These are phyloP conservation scores for Clarireedia hainanense DNA, from an alignment of 2,329 filamentous ascomycete genomes.

Conservation along the genomic window DNA sequence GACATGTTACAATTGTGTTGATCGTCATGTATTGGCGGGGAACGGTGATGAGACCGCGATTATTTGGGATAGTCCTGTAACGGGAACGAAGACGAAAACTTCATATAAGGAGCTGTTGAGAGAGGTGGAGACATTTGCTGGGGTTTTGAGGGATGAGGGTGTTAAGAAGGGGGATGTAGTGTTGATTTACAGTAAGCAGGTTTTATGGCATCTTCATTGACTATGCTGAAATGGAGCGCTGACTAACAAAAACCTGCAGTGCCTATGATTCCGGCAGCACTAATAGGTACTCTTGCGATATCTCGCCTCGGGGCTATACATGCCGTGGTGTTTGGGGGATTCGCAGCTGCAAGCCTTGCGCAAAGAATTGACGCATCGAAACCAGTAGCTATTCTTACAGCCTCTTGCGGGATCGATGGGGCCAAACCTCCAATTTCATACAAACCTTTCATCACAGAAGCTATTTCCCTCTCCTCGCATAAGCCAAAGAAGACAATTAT, in stretches of 20 bases:
- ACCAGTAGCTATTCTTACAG: slow-evolving; percentile 72
- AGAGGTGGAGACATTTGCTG: slow-evolving; percentile 76
- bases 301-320: slow-evolving; percentile 80
- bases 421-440: slow-evolving; percentile 74
- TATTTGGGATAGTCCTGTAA: slow-evolving; percentile 83
- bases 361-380: slow-evolving; percentile 81
- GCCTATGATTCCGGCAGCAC: slow-evolving; percentile 88
- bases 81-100: slow-evolving; percentile 59
- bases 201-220: not conserved
- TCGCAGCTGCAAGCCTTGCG: slow-evolving; percentile 71
- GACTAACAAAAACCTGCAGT: slow-evolving; percentile 41
- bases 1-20: slow-evolving; percentile 86
- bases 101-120: slow-evolving; percentile 70
- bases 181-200: slow-evolving; percentile 69
- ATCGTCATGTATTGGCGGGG: slow-evolving; percentile 79
- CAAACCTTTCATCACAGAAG: slow-evolving; percentile 66
- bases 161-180: slow-evolving; percentile 80
- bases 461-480: slow-evolving; percentile 56
- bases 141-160: slow-evolving; percentile 73
- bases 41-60: slow-evolving; percentile 68
- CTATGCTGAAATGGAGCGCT: slow-evolving; percentile 1
- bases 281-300: slow-evolving; percentile 80
- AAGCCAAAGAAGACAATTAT: slow-evolving; percentile 69
- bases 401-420: slow-evolving; percentile 88
- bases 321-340: slow-evolving; percentile 88